These are phyloP conservation scores for Circinella minor DNA, from an alignment of 371 early-diverging fungal genomes.

Conservation along the genomic window DNA sequence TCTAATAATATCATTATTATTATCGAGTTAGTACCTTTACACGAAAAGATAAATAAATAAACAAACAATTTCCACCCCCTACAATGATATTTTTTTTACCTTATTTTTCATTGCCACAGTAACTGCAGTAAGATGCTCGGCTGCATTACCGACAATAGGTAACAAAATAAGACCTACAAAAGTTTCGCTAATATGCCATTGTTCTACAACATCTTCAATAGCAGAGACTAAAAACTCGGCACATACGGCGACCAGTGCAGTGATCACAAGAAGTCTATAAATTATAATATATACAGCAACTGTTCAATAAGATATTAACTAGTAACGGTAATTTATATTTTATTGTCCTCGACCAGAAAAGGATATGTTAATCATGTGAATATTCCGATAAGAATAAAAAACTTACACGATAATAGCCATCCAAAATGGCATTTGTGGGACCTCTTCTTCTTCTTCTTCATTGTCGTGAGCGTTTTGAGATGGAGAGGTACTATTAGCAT, in stretches of 20 bases:
- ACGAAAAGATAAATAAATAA: neutral
- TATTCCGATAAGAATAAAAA: neutral
- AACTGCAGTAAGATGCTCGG: slow-evolving; percentile 85
- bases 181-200: slow-evolving; percentile 69
- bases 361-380: too few relatives aligned
- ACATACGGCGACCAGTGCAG: slow-evolving; percentile 72
- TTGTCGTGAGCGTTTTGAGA: slow-evolving; percentile 14
- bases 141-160: slow-evolving; percentile 86
- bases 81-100: slow-evolving; percentile 16
- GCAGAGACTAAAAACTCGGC: slow-evolving; percentile 84
- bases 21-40: too few relatives aligned
- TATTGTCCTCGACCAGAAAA: too few relatives aligned
- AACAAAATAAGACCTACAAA: slow-evolving; percentile 89
- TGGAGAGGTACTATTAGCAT: neutral
- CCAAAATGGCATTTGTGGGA: slow-evolving; percentile 57
- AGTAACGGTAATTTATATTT: too few relatives aligned
- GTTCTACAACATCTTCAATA: slow-evolving; percentile 72
- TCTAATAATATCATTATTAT: slow-evolving; percentile 32
- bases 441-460: slow-evolving; percentile 63
- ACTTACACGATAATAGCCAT: slow-evolving; percentile 51
- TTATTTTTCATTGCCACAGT: slow-evolving; percentile 84
- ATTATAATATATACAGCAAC: neutral
- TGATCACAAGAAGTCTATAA: slow-evolving; percentile 30
- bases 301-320: too few relatives aligned
- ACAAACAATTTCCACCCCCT: too few relatives aligned